A percentile compares a stretch with the other conserved stretches of the same genome.
phyloP scores from a whole-genome alignment of 805 yeast genomes.

The Wickerhamiella occidentalis region DNA sequence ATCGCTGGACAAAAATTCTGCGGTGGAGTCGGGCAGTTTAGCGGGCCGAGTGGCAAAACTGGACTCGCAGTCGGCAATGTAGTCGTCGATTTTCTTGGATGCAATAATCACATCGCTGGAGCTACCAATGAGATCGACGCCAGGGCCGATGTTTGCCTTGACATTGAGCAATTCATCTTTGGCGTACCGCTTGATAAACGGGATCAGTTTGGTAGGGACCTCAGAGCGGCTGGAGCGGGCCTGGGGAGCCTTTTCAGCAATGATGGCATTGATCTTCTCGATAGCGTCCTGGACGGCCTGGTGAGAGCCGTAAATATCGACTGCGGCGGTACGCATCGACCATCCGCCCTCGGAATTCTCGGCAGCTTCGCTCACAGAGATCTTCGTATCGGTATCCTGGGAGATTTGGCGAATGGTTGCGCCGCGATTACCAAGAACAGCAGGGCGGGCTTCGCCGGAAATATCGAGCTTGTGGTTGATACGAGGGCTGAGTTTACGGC shows the following conservation, averaged over 20 bases:
- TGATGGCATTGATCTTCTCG: constrained; percentile 52
- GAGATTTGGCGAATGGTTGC: constrained; percentile 12
- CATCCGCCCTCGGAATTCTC: constrained; percentile 4
- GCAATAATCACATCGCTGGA: constrained; percentile 29
- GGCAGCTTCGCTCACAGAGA: constrained; percentile 11
- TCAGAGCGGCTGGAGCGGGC: constrained; percentile 7
- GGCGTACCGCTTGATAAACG: constrained; percentile 2
- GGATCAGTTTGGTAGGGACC: constrained; percentile 1
- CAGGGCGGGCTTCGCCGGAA: constrained; percentile 17
- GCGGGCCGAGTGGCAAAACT: constrained; percentile 4
- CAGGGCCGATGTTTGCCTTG: constrained; percentile 1
- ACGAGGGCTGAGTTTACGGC: constrained; percentile 15
- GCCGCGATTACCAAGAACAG: constrained; percentile 19
- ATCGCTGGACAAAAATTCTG: constrained; percentile 8
- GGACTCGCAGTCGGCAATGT: constrained; percentile 4
- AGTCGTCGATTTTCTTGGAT: constrained; percentile 26
- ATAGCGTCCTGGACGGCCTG: constrained; percentile 74
- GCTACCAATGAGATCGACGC: constrained; percentile 16
- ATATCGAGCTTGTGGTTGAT: constrained; percentile 8
- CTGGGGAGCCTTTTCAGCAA: constrained; percentile 51
- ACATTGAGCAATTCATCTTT: constrained; percentile 16
- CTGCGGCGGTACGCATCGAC: constrained; percentile 34
- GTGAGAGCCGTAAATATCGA: constrained; percentile 68
- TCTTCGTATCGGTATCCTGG: constrained; percentile 9
- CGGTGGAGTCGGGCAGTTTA: background rate